These are phyloP conservation scores for Nicotiana knightiana DNA, from an alignment of 257 asterid species.

Conservation along the genomic window DNA sequence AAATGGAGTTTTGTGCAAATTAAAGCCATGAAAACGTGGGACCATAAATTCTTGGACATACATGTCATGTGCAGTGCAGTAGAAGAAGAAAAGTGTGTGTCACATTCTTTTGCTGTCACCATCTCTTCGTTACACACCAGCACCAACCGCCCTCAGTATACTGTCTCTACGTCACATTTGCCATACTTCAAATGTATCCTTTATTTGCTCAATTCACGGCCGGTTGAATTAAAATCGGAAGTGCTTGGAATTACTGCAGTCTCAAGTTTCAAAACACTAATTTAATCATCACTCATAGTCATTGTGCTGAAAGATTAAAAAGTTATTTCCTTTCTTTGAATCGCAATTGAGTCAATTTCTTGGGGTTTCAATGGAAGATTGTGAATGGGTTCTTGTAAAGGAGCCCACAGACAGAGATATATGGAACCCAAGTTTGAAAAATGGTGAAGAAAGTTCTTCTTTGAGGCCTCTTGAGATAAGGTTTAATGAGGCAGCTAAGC, in stretches of 20 bases:
- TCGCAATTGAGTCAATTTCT: background rate
- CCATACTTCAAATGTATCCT: background rate
- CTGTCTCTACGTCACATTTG: background rate
- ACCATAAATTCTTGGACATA: background rate
- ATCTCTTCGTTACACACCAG: background rate
- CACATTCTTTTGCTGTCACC: slow-evolving; percentile 3
- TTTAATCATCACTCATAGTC: background rate
- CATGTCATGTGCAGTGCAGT: background rate
- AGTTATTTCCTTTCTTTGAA: background rate
- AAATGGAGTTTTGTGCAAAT: background rate
- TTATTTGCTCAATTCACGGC: too few species aligned
- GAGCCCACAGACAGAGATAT: slow-evolving; percentile 39
- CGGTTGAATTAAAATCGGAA: too few species aligned
- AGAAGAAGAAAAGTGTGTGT: background rate
- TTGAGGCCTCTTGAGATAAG: slow-evolving; percentile 47
- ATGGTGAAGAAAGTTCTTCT: slow-evolving; percentile 7
- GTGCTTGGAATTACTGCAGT: too few species aligned
- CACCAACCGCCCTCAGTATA: background rate
- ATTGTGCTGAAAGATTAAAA: background rate
- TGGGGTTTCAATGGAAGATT: slow-evolving; percentile 17
- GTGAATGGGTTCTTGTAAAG: slow-evolving; percentile 19
- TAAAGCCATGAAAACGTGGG: background rate
- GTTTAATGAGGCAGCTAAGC: slow-evolving; percentile 45
- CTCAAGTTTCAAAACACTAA: background rate
- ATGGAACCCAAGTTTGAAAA: slow-evolving; percentile 41